phyloP scores from a whole-genome alignment of 768 basidiomycete genomes.

The Kwoniella bestiolae region DNA sequence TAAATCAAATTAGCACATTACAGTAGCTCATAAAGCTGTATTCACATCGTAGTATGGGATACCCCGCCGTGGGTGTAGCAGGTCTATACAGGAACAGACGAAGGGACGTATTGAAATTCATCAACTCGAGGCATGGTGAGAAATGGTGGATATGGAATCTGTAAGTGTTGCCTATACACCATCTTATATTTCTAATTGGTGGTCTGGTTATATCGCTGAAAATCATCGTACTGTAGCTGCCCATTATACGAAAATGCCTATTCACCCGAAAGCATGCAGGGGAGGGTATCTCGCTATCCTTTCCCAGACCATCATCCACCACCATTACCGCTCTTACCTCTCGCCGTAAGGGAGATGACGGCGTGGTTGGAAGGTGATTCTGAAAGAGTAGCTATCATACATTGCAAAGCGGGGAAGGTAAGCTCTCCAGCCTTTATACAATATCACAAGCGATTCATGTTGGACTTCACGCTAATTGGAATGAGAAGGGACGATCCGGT shows the following conservation, averaged over 20 bases:
- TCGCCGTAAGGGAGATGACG: conserved; percentile 74
- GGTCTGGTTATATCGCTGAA: neutral
- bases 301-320: conserved; percentile 93
- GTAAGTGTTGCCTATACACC: no score
- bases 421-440: no score
- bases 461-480: conserved; percentile 55
- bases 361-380: conserved; percentile 70
- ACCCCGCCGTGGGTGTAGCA: conserved; percentile 78
- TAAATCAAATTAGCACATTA: neutral
- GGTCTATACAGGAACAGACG: conserved; percentile 77
- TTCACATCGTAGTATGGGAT: conserved; percentile 68
- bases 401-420: conserved; percentile 74
- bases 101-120: conserved; percentile 74
- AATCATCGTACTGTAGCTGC: conserved; percentile 60
- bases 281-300: conserved; percentile 79
- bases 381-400: conserved; percentile 75
- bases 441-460: neutral
- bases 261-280: conserved; percentile 68
- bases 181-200: neutral
- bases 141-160: conserved; percentile 90
- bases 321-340: conserved; percentile 72
- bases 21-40: conserved; percentile 1
- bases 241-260: conserved; percentile 81
- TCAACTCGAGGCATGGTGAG: conserved; percentile 72
- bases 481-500: conserved; percentile 77